Conservation (phyloP, 2,329 filamentous ascomycete species). For the Talaromyces piceae region DNA sequence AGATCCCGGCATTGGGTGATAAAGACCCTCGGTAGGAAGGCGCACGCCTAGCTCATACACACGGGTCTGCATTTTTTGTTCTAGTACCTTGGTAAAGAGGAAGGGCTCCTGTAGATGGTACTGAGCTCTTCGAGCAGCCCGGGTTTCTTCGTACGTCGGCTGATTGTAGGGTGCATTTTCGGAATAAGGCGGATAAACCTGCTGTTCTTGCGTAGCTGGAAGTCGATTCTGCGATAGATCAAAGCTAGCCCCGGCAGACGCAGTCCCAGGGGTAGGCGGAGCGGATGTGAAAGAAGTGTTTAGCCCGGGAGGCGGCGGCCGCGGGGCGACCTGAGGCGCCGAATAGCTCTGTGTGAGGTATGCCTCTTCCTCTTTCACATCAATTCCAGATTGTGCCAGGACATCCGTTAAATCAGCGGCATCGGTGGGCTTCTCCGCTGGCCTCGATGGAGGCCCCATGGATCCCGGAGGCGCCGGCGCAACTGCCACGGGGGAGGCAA, state of each 20-base stretch:
- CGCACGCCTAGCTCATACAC: conserved; percentile 52
- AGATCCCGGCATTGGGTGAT: conserved; percentile 38
- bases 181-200: conserved; percentile 48
- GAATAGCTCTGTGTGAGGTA: conserved; percentile 56
- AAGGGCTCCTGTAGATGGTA: conserved; percentile 70
- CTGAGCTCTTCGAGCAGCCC: conserved; percentile 54
- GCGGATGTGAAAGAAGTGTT: conserved; percentile 35
- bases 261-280: conserved; percentile 33
- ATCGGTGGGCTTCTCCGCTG: conserved; percentile 46
- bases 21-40: conserved; percentile 50
- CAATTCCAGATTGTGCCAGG: conserved; percentile 75
- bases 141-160: conserved; percentile 55
- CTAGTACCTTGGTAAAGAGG: conserved; percentile 53
- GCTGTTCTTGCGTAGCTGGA: conserved; percentile 48
- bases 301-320: conserved; percentile 43
- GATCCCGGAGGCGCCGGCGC: conserved; percentile 39
- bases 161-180: conserved; percentile 53
- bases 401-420: conserved; percentile 72
- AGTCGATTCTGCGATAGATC: conserved; percentile 45
- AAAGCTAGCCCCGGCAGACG: conserved; percentile 43
- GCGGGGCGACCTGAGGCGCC: conserved; percentile 25
- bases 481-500: conserved; percentile 43
- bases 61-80: conserved; percentile 50
- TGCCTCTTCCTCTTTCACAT: conserved; percentile 79
- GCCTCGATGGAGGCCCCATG: conserved; percentile 59